Conservation (phyloP, 192 early-diverging fungal genomes). For the Backusella parvicylindrica region DNA sequence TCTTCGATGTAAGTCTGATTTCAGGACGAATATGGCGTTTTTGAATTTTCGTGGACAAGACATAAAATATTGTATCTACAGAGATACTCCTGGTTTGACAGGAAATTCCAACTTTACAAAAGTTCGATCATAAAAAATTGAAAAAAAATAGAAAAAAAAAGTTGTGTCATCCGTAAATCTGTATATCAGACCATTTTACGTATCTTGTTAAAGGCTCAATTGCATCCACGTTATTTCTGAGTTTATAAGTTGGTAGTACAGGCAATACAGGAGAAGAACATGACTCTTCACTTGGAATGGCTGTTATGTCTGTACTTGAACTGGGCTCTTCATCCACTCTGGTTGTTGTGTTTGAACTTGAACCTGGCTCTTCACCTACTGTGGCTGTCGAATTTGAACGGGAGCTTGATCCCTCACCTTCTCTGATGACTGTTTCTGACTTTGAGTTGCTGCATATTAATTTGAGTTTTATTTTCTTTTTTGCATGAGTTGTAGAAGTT, state of each 20-base stretch:
- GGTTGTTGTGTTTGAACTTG: background rate
- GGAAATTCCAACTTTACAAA: background rate
- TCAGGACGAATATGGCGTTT: background rate
- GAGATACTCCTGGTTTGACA: background rate
- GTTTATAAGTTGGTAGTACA: background rate
- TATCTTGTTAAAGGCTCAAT: background rate
- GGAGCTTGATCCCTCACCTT: no score
- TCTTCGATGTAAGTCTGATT: constrained; percentile 3
- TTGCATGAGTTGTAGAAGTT: background rate
- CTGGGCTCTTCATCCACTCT: no score
- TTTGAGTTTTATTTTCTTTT: background rate
- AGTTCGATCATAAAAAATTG: background rate
- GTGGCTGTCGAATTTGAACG: background rate
- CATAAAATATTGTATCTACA: background rate
- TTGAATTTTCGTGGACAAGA: constrained; percentile 6
- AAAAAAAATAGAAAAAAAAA: background rate
- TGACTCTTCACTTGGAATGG: background rate
- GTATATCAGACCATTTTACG: background rate
- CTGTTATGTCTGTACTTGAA: background rate
- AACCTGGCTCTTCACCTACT: background rate
- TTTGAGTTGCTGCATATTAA: background rate
- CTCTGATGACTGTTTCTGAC: no score
- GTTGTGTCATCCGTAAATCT: background rate
- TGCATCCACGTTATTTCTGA: background rate
- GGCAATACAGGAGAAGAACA: no score